Evolutionary conservation across 352 stramenopile species (phyloP).

Genomic region (Globisporangium carolinianum): DNA sequence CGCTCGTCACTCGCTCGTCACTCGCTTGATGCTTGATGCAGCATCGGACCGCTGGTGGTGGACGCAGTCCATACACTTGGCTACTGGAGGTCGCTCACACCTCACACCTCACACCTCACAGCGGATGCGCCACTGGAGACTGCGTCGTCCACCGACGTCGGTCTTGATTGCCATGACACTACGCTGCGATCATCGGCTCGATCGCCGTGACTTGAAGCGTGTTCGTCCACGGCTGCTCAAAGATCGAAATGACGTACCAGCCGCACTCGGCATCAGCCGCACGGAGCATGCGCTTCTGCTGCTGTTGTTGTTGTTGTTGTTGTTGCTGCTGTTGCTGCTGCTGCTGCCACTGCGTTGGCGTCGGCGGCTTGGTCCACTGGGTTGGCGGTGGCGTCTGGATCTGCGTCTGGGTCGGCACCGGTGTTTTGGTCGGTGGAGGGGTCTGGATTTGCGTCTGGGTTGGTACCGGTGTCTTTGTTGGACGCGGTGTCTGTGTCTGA

Average conservation of each 20-base stretch:
- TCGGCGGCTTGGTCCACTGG: too few relatives aligned
- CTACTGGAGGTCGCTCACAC: too few relatives aligned
- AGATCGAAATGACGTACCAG: background rate
- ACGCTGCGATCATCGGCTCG: too few relatives aligned
- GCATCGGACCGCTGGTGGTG: too few relatives aligned
- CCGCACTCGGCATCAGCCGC: background rate
- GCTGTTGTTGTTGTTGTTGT: background rate
- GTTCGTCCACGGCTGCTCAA: slow-evolving; percentile 16
- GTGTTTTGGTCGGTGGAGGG: background rate
- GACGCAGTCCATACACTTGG: too few relatives aligned
- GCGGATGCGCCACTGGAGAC: background rate
- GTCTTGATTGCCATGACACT: background rate
- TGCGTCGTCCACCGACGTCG: background rate
- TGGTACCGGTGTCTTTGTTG: background rate
- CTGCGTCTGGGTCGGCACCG: too few relatives aligned
- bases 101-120: too few relatives aligned
- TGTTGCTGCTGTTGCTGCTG: background rate
- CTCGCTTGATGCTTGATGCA: too few relatives aligned
- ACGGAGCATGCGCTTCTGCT: background rate
- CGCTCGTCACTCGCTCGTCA: too few relatives aligned
- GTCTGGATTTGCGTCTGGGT: background rate
- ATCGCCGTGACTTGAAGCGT: background rate
- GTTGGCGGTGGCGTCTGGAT: too few relatives aligned
- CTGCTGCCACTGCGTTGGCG: too few relatives aligned
- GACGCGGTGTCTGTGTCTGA: background rate